Conservation (phyloP, 345 rosid genomes). For the Triadica sebifera region DNA sequence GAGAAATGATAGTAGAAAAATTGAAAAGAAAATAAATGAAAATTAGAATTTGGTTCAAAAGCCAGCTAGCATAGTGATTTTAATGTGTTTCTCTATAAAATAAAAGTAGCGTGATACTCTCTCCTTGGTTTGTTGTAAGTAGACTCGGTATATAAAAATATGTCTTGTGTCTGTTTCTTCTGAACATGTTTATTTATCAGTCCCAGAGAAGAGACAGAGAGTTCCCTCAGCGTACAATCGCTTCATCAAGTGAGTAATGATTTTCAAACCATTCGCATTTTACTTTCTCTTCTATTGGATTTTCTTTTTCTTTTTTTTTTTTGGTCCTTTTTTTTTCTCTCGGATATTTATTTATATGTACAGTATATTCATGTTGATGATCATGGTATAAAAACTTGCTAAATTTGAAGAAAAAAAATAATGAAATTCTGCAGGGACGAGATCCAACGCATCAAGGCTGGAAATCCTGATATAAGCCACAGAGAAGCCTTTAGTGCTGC, state of each 20-base stretch:
- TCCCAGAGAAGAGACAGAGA: slow-evolving; percentile 99
- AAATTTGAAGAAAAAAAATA: slow-evolving; percentile 8
- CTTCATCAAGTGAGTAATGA: slow-evolving; percentile 86
- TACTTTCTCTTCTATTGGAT: not conserved
- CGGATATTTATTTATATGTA: not conserved
- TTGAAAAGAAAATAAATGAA: slow-evolving; percentile 12
- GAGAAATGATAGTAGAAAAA: slow-evolving; percentile 13
- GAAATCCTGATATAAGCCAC: slow-evolving; percentile 98
- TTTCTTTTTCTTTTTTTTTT: not conserved
- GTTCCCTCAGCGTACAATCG: slow-evolving; percentile 99
- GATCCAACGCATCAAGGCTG: slow-evolving; percentile 99
- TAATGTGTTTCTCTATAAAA: slow-evolving; percentile 33
- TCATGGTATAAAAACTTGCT: not conserved
- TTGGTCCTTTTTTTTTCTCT: not conserved
- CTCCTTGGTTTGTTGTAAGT: too few relatives aligned
- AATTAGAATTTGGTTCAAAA: slow-evolving; percentile 8
- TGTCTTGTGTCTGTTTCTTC: slow-evolving; percentile 37
- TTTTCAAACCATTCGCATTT: slow-evolving; percentile 6
- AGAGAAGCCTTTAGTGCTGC: slow-evolving; percentile 99
- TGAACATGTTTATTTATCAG: slow-evolving; percentile 46
- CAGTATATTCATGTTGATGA: not conserved
- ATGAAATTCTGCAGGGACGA: slow-evolving; percentile 63
- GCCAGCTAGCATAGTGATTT: slow-evolving; percentile 33
- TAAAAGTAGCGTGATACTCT: too few relatives aligned
- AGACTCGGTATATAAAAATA: too few relatives aligned